phyloP scores from a whole-genome alignment of 2,329 filamentous ascomycete genomes.

The Fusarium dimerum region DNA sequence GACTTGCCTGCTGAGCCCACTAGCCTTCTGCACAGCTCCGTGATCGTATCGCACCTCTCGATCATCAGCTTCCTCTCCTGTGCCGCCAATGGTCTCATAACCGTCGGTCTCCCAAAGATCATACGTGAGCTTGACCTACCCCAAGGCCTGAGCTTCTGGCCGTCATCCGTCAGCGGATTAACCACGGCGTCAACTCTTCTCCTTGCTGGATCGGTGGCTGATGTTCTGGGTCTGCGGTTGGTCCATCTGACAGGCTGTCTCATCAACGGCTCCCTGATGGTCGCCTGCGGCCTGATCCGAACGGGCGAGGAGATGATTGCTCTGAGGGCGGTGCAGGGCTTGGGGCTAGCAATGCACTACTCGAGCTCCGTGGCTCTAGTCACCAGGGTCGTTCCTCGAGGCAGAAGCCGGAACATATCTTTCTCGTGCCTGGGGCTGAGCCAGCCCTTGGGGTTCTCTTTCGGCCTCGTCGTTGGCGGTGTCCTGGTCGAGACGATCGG shows the following conservation, averaged over 20 bases:
- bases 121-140: constrained; percentile 34
- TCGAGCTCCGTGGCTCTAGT: constrained; percentile 37
- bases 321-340: constrained; percentile 38
- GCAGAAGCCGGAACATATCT: constrained; percentile 38
- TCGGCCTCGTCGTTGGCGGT: constrained; percentile 50
- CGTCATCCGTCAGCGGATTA: constrained; percentile 35
- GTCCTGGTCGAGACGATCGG: constrained; percentile 45
- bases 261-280: constrained; percentile 26
- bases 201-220: constrained; percentile 38
- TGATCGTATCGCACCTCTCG: constrained; percentile 5
- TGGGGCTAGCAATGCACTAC: constrained; percentile 35
- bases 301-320: constrained; percentile 34
- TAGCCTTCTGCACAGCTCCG: constrained; percentile 6
- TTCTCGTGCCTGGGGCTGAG: constrained; percentile 45
- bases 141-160: constrained; percentile 36
- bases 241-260: constrained; percentile 35
- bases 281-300: constrained; percentile 30
- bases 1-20: no score
- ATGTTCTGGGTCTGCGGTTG: constrained; percentile 33
- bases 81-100: constrained; percentile 28
- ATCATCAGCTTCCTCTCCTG: constrained; percentile 10
- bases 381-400: constrained; percentile 28
- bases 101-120: constrained; percentile 41
- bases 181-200: constrained; percentile 36
- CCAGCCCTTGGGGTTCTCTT: constrained; percentile 47